These are phyloP conservation scores for Bruguiera sexangula DNA, from an alignment of 345 rosid species.

Conservation along the genomic window DNA sequence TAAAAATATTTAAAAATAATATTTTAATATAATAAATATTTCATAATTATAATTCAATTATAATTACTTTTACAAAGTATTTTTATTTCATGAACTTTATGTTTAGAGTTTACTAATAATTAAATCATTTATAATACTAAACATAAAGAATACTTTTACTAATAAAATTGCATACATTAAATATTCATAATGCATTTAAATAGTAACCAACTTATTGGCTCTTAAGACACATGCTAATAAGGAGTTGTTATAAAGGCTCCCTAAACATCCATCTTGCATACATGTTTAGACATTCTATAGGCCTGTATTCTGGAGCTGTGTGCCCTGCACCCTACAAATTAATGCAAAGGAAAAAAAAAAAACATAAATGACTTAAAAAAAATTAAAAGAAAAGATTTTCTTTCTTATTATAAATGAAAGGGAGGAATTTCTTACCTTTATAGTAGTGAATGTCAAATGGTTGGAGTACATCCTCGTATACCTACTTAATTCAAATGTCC, in stretches of 20 bases:
- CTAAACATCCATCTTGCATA: neutral
- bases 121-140: too few relatives aligned
- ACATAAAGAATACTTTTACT: too few relatives aligned
- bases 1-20: too few relatives aligned
- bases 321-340: neutral
- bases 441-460: constrained; percentile 59
- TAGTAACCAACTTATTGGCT: too few relatives aligned
- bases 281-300: neutral
- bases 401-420: neutral
- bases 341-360: neutral
- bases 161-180: too few relatives aligned
- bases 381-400: neutral
- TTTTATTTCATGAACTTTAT: too few relatives aligned
- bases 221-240: too few relatives aligned
- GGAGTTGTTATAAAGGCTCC: neutral
- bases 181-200: too few relatives aligned
- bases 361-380: neutral
- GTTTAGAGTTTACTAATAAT: too few relatives aligned
- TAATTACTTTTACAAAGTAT: too few relatives aligned
- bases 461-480: constrained; percentile 56
- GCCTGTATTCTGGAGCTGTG: neutral
- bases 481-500: constrained; percentile 26
- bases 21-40: too few relatives aligned
- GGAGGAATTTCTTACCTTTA: constrained; percentile 39
- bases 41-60: too few relatives aligned